Evolutionary conservation across 805 yeast species (phyloP).

Genomic region (Wickerhamiella kazuoi): DNA sequence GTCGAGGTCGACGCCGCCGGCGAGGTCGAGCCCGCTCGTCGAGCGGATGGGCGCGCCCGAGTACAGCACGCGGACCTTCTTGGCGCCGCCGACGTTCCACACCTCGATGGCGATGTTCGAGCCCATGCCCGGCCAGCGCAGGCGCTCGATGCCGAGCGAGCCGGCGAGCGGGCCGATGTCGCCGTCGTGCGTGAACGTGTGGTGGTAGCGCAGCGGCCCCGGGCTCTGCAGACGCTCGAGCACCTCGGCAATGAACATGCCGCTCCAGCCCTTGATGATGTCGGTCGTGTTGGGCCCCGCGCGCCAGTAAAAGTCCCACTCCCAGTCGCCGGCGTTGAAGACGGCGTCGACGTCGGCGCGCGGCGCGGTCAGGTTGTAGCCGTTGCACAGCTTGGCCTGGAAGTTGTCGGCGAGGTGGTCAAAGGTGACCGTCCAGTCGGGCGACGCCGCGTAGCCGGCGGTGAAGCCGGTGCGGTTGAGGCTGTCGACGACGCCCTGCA

Average conservation of each 20-base stretch:
- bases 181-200: constrained; percentile 30
- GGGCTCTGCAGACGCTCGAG: constrained; percentile 18
- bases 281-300: constrained; percentile 22
- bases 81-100: constrained; percentile 17
- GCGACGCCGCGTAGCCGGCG: constrained; percentile 11
- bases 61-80: constrained; percentile 24
- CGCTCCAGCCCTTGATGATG: constrained; percentile 21
- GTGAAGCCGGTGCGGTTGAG: constrained; percentile 18
- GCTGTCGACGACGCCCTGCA: constrained; percentile 17
- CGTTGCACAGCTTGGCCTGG: constrained; percentile 25
- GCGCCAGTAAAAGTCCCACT: constrained; percentile 26
- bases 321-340: constrained; percentile 29
- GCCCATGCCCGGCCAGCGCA: constrained; percentile 36
- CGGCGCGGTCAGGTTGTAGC: constrained; percentile 19
- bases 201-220: constrained; percentile 21
- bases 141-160: constrained; percentile 20
- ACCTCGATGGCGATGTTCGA: constrained; percentile 26
- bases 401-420: constrained; percentile 31
- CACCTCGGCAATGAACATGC: constrained; percentile 25
- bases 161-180: constrained; percentile 25
- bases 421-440: constrained; percentile 11
- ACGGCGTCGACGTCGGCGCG: constrained; percentile 23
- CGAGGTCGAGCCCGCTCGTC: not conserved
- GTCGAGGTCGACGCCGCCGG: not conserved
- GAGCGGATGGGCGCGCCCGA: constrained; percentile 18